phyloP scores from a whole-genome alignment of 768 basidiomycete species.

The Basidioascus undulatus region DNA sequence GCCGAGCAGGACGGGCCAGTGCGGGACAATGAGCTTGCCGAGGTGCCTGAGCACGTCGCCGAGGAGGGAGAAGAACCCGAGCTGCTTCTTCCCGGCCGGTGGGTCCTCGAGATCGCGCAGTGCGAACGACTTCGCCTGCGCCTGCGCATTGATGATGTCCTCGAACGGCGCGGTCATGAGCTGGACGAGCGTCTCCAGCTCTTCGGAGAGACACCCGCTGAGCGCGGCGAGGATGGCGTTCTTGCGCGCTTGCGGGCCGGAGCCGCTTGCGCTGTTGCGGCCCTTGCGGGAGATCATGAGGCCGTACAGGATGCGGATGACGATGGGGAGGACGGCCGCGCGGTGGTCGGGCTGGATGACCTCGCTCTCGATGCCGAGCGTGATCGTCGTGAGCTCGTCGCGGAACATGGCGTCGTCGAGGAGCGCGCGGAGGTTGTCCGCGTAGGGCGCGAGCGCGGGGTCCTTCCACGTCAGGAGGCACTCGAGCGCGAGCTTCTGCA shows the following conservation, averaged over 20 bases:
- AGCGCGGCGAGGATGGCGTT: conserved; percentile 51
- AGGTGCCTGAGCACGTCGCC: conserved; percentile 63
- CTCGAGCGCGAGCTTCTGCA: conserved; percentile 49
- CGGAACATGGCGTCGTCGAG: conserved; percentile 71
- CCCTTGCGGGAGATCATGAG: conserved; percentile 61
- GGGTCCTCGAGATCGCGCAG: too few species aligned
- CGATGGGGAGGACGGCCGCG: conserved; percentile 36
- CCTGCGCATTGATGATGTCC: conserved; percentile 6
- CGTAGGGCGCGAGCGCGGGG: conserved; percentile 28
- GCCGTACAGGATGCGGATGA: conserved; percentile 62
- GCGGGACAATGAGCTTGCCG: conserved; percentile 38
- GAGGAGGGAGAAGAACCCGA: conserved; percentile 63
- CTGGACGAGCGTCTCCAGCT: conserved; percentile 52
- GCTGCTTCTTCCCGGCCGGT: conserved; percentile 21
- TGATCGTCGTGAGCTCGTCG: conserved; percentile 56
- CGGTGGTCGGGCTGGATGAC: conserved; percentile 34
- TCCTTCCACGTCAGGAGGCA: conserved; percentile 68
- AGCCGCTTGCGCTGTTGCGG: conserved; percentile 24
- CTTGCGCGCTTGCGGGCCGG: conserved; percentile 36
- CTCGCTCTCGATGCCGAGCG: conserved; percentile 27
- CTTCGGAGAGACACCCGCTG: conserved; percentile 41
- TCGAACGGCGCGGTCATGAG: conserved; percentile 60
- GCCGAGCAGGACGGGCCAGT: conserved; percentile 55
- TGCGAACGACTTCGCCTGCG: too few species aligned
- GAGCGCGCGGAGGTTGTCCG: conserved; percentile 40